phyloP scores from a whole-genome alignment of 2,329 filamentous ascomycete species.

The Colletotrichum plurivorum region DNA sequence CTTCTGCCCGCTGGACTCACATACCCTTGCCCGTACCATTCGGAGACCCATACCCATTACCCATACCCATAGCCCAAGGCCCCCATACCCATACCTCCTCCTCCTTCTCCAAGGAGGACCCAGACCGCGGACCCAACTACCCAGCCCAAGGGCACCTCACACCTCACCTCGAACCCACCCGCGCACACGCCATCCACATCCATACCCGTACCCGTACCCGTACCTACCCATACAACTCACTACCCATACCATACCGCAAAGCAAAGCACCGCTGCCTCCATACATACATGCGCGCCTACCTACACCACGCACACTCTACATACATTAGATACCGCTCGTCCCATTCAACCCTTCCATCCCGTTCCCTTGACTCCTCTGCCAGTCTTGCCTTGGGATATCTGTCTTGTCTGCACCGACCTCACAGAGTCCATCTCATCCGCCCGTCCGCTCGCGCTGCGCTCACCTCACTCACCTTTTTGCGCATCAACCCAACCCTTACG shows the following conservation, averaged over 20 bases:
- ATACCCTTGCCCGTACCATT: slow-evolving; percentile 9
- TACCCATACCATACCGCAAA: too few relatives aligned
- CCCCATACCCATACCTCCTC: slow-evolving; percentile 23
- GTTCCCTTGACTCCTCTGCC: slow-evolving; percentile 9
- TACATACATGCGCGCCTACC: slow-evolving; percentile 25
- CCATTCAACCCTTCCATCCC: slow-evolving; percentile 29
- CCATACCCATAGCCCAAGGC: slow-evolving; percentile 21
- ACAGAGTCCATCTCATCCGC: slow-evolving; percentile 12
- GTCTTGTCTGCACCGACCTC: background rate
- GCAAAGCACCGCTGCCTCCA: too few relatives aligned
- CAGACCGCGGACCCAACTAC: slow-evolving; percentile 31
- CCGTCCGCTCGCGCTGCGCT: slow-evolving; percentile 1
- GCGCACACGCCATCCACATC: slow-evolving; percentile 31
- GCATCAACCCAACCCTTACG: slow-evolving; percentile 2
- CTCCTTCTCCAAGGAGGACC: slow-evolving; percentile 33
- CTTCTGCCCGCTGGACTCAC: slow-evolving; percentile 7
- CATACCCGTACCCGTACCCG: slow-evolving; percentile 7
- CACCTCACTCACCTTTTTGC: background rate
- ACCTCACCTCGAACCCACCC: slow-evolving; percentile 22
- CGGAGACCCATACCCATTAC: slow-evolving; percentile 4
- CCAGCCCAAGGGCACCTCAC: slow-evolving; percentile 37
- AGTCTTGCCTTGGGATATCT: slow-evolving; percentile 14
- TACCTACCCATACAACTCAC: too few relatives aligned
- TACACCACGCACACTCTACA: slow-evolving; percentile 37
- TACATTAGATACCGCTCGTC: slow-evolving; percentile 41